phyloP scores from a whole-genome alignment of 495 filamentous ascomycete genomes.

The Aspergillus haitiensis region DNA sequence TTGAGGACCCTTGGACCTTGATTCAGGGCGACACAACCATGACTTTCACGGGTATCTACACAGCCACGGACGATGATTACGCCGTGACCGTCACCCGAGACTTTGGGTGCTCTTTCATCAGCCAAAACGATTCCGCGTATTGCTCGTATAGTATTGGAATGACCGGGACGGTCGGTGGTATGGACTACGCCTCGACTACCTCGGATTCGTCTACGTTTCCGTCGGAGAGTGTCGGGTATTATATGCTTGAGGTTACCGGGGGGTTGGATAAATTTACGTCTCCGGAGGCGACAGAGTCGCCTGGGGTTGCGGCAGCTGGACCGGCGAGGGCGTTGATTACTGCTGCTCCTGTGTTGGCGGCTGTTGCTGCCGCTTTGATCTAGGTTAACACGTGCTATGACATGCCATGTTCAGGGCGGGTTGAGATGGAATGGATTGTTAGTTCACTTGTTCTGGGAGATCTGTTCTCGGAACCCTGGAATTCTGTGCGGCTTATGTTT shows the following conservation, averaged over 20 bases:
- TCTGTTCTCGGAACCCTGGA: no score
- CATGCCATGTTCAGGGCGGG: no score
- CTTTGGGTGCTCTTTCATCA: neutral
- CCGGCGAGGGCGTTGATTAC: neutral
- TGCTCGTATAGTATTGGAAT: neutral
- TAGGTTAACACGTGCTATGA: no score
- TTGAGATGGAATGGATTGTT: no score
- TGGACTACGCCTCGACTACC: neutral
- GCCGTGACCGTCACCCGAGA: conserved; percentile 1
- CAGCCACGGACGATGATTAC: neutral
- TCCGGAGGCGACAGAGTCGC: neutral
- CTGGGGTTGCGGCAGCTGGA: neutral
- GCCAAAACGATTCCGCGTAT: neutral
- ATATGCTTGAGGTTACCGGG: neutral
- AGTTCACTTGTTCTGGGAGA: no score
- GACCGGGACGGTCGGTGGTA: neutral
- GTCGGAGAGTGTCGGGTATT: neutral
- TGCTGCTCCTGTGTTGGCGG: neutral
- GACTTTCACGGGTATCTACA: neutral
- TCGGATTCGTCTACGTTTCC: neutral
- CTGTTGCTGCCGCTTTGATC: neutral
- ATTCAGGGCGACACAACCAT: conserved; percentile 1
- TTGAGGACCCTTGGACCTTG: neutral
- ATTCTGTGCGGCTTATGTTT: no score
- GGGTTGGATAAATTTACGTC: neutral